phyloP scores from a whole-genome alignment of 257 asterid species.

The Solanum gandarillasii region DNA sequence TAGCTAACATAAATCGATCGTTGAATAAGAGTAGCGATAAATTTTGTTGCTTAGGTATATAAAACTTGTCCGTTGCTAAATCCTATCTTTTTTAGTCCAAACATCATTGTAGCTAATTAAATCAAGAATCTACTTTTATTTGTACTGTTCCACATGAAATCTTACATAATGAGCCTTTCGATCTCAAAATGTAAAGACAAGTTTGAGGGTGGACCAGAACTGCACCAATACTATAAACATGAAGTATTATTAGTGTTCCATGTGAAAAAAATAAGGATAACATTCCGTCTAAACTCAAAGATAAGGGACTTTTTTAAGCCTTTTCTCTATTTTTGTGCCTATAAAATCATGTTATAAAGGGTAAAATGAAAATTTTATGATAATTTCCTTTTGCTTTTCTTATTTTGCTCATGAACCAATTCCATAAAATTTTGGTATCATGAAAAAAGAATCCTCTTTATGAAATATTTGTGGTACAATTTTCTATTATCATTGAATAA shows the following conservation, averaged over 20 bases:
- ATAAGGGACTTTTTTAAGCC: rapidly evolving
- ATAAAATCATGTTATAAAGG: neutral
- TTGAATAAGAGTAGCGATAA: rapidly evolving
- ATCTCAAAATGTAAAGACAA: neutral
- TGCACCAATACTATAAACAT: neutral
- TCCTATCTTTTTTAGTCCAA: neutral
- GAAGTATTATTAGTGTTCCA: neutral
- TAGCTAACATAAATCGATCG: neutral
- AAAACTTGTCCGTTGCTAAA: rapidly evolving
- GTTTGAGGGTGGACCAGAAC: neutral
- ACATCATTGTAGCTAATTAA: neutral
- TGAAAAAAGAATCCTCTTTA: neutral
- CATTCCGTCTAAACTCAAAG: rapidly evolving
- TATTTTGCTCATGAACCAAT: neutral
- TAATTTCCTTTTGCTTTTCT: neutral
- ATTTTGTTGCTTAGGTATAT: too few species aligned
- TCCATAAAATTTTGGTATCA: neutral
- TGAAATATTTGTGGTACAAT: neutral
- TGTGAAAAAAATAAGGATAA: too few species aligned
- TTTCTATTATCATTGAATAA: neutral
- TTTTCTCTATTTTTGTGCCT: too few species aligned
- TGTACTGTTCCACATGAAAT: neutral
- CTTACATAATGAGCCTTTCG: neutral
- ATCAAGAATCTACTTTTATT: too few species aligned
- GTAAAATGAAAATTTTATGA: neutral